phyloP scores from a whole-genome alignment of 2,329 filamentous ascomycete genomes.

The Dothideomycetidae sp. region DNA sequence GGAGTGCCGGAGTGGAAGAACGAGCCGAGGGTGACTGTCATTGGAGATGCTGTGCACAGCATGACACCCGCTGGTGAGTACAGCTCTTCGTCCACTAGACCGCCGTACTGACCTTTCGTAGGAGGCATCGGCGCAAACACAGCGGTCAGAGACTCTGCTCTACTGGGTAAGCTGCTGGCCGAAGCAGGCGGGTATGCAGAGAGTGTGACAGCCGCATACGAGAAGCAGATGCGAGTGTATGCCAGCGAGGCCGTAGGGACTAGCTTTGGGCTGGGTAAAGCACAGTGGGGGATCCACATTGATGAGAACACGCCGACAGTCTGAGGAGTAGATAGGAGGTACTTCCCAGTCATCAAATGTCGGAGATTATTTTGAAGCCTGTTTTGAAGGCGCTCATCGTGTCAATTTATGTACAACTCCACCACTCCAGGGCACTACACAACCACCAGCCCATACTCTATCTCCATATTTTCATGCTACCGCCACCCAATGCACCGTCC shows the following conservation, averaged over 20 bases:
- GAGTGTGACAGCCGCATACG: conserved; percentile 26
- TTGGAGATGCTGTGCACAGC: conserved; percentile 43
- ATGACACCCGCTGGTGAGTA: conserved; percentile 37
- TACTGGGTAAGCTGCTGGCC: conserved; percentile 38
- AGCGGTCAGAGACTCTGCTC: conserved; percentile 40
- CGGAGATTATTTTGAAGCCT: too few species aligned
- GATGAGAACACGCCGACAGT: conserved; percentile 24
- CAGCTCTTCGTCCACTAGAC: too few species aligned
- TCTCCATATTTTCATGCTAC: too few species aligned
- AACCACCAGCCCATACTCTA: too few species aligned
- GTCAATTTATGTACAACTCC: too few species aligned
- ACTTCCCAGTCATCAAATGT: too few species aligned
- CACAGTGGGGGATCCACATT: conserved; percentile 33
- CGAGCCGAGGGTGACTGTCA: conserved; percentile 42
- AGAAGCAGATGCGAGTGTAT: conserved; percentile 34
- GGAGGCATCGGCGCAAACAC: conserved; percentile 45
- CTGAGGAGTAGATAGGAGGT: too few species aligned
- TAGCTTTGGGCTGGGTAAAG: conserved; percentile 38
- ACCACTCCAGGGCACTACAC: too few species aligned
- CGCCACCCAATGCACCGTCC: too few species aligned
- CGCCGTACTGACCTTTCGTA: conserved; percentile 17
- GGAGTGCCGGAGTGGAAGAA: conserved; percentile 48
- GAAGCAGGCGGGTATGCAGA: conserved; percentile 31
- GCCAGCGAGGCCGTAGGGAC: conserved; percentile 40
- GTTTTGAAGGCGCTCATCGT: too few species aligned